Evolutionary conservation across 352 stramenopile genomes (phyloP).

Genomic region (Phytopythium cucurbitacearum): DNA sequence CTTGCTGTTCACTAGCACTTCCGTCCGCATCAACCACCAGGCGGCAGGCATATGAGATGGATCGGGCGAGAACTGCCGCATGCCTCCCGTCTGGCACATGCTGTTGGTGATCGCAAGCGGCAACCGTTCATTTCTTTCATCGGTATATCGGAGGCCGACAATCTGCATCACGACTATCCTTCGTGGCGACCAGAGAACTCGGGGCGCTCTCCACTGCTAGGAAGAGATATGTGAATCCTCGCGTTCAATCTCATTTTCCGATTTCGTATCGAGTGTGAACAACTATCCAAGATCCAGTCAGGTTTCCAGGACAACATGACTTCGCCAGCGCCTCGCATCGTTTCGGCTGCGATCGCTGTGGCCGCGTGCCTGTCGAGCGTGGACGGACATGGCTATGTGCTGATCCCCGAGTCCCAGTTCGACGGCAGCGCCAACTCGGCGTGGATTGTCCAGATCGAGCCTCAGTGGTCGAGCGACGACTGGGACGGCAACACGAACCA

Average conservation of each 20-base stretch:
- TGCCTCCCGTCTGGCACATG: too few species aligned
- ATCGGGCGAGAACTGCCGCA: too few species aligned
- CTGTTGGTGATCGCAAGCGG: too few species aligned
- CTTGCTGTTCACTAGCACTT: too few species aligned
- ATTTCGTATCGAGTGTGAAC: neutral
- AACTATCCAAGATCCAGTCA: neutral
- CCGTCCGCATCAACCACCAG: too few species aligned
- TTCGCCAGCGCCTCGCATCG: neutral
- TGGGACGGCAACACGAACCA: slow-evolving; percentile 19
- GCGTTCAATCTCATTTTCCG: neutral
- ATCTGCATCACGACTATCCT: too few species aligned
- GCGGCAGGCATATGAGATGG: too few species aligned
- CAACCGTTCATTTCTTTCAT: too few species aligned
- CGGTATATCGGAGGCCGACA: too few species aligned
- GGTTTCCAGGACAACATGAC: neutral
- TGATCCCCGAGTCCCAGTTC: slow-evolving; percentile 27
- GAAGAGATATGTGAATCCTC: too few species aligned
- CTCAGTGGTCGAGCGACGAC: slow-evolving; percentile 19
- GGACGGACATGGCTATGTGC: slow-evolving; percentile 26
- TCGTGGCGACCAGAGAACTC: too few species aligned
- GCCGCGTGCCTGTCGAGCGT: slow-evolving; percentile 8
- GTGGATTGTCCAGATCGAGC: slow-evolving; percentile 26
- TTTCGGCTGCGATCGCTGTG: slow-evolving; percentile 4
- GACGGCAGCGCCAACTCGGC: slow-evolving; percentile 14
- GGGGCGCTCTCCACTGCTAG: too few species aligned